Evolutionary conservation across 75 land plant genomes (phyloP), one percentile per base, ranked within the genome.

Genomic region (Pseudotsuga menziesii): DNA sequence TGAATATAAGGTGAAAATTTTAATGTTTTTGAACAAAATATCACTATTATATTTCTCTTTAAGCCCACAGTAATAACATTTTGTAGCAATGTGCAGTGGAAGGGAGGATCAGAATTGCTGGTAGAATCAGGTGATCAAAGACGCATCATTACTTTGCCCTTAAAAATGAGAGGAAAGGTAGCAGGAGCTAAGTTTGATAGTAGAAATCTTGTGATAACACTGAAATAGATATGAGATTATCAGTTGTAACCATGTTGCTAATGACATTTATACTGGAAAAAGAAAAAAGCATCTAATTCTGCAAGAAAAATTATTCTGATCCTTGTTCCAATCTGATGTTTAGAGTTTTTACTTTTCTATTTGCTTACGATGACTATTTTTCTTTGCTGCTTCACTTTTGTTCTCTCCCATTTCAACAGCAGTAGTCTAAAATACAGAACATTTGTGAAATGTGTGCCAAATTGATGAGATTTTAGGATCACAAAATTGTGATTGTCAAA

Each of bases 41-140:
- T 52, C 20, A 20, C 57, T 25, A 48, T 44, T 52, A 48, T 23
- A 73, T 73, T 73, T 55, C 32, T 15, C 23, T n/a, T 52, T 13
- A 75, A 44, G 32, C 23, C 56, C 11, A 63, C 17, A 15, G 20
- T 66, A 66, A 15, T 32, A 66, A 66, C 35, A 27, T 35, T 35
- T 35, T 35, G 39, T 32, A 16, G 36, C 39, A 32, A 66, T 61
- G 58, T 78, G 79, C 96, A 93, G 96, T 91, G 85, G 77, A 84
- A 92, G 62, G 95, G 98, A 79, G 92, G 96, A 36, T 84, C 94
- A 4, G 96, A 94, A 78, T 73, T 96, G 85, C 72, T 96, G 78
- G 87, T 96, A 35, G 98, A 93, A 83, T 96, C 94, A 36, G 98
- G 98, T 23, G 98, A 96, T 58, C 98, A 96, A 77, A 88, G 96